Percentiles rank a stretch among this genome's conserved stretches.
Conservation (phyloP, 73 alveolate species). For the Stentor roeselii region DNA sequence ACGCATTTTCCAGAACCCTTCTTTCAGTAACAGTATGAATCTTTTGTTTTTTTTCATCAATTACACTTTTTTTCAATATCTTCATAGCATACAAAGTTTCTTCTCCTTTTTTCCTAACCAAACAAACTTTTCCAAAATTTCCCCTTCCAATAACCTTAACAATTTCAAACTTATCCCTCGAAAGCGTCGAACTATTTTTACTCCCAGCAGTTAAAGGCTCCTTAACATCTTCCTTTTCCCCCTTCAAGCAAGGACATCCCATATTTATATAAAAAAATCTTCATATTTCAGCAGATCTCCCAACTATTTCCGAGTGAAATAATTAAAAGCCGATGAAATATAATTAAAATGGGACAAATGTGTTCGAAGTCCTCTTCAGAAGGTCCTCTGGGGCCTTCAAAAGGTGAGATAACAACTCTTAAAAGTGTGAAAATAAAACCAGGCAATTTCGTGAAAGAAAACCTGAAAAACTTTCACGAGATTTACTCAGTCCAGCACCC, state of each 20-base stretch:
- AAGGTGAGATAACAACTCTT: background rate
- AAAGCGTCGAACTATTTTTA: background rate
- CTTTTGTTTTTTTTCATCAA: slow-evolving; percentile 68
- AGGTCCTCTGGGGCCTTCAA: background rate
- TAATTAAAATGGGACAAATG: background rate
- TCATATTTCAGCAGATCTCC: background rate
- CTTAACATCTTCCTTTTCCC: background rate
- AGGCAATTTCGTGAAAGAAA: background rate
- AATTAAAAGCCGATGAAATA: background rate
- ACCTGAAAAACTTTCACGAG: background rate
- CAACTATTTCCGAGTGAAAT: background rate
- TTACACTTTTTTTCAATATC: slow-evolving; percentile 70
- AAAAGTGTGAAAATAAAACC: no score
- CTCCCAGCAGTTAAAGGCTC: background rate
- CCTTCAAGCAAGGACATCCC: slow-evolving; percentile 1
- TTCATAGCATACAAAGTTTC: slow-evolving; percentile 64
- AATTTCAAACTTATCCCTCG: slow-evolving; percentile 38
- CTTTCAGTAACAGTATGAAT: slow-evolving; percentile 81
- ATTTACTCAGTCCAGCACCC: background rate
- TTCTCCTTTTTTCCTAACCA: slow-evolving; percentile 49
- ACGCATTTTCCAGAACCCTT: slow-evolving; percentile 58
- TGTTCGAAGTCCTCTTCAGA: background rate
- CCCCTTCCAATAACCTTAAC: slow-evolving; percentile 47
- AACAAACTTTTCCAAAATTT: slow-evolving; percentile 53
- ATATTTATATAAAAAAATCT: no score